These are phyloP conservation scores for Lenwebbia sp. DNA, from an alignment of 345 rosid species.

Conservation along the genomic window DNA sequence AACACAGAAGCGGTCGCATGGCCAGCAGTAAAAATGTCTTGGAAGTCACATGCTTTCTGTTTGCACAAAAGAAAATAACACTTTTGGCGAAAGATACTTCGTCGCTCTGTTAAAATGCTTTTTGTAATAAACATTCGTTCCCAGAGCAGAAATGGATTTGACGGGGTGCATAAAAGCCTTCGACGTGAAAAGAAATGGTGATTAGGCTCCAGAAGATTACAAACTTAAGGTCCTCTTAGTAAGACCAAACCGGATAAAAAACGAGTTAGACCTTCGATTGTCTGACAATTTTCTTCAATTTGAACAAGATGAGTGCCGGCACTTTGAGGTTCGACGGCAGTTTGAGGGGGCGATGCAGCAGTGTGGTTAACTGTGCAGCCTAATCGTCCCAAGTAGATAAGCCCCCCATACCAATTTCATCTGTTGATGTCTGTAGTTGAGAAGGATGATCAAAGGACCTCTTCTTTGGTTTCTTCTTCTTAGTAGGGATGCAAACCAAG, in stretches of 20 bases:
- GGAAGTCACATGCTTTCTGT: not conserved
- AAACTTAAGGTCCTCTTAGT: not conserved
- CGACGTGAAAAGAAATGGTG: not conserved
- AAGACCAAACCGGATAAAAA: not conserved
- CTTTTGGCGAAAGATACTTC: too few species aligned
- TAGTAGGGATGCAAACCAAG: constrained; percentile 12
- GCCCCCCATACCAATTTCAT: constrained; percentile 79
- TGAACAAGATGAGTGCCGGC: not conserved
- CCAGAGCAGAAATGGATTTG: not conserved
- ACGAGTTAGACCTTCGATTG: not conserved
- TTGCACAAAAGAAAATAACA: too few species aligned
- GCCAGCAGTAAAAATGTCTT: not conserved
- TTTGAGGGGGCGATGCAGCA: not conserved
- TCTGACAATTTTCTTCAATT: not conserved
- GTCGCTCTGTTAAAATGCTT: not conserved
- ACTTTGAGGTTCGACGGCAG: not conserved
- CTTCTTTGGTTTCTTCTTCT: constrained; percentile 43
- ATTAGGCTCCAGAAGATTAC: not conserved
- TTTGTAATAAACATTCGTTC: not conserved
- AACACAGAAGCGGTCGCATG: not conserved
- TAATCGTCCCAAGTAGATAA: constrained; percentile 58
- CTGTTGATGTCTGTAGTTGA: constrained; percentile 13
- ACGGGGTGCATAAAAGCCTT: not conserved
- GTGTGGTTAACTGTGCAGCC: not conserved
- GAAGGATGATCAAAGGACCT: constrained; percentile 10